These are phyloP conservation scores for Linnemannia schmuckeri DNA, from an alignment of 192 early-diverging fungal species.

Conservation along the genomic window DNA sequence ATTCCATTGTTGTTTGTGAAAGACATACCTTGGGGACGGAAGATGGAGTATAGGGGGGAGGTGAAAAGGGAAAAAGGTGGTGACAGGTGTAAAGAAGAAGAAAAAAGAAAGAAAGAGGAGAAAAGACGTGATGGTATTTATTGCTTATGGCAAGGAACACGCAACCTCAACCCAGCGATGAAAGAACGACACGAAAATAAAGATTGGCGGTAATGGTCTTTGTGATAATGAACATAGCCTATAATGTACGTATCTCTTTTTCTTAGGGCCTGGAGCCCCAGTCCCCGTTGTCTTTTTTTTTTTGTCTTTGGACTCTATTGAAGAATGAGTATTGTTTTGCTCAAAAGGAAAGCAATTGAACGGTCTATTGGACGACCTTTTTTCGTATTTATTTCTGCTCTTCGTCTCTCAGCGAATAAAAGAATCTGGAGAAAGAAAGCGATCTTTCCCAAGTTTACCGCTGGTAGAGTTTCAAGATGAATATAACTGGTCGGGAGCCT, in stretches of 20 bases:
- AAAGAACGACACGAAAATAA: background rate
- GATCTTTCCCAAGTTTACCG: background rate
- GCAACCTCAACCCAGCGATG: no score
- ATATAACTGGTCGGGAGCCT: background rate
- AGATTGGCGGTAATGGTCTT: background rate
- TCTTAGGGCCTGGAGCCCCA: background rate
- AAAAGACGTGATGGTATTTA: background rate
- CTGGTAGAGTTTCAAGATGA: background rate
- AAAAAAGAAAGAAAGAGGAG: background rate
- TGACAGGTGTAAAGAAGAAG: background rate
- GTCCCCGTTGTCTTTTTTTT: background rate
- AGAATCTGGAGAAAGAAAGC: background rate
- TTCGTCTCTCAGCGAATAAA: background rate
- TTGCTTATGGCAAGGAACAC: background rate
- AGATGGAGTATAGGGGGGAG: background rate
- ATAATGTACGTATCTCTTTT: background rate
- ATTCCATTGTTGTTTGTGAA: background rate
- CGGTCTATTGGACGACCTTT: background rate
- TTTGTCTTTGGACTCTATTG: background rate
- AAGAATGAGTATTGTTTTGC: background rate
- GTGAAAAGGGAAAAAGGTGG: background rate
- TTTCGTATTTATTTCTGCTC: background rate
- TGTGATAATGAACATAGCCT: background rate
- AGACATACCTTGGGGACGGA: constrained; percentile 1
- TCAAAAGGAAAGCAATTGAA: background rate